Evolutionary conservation across 164 flowering plant species (phyloP).

Genomic region (Liquidambar formosana): DNA sequence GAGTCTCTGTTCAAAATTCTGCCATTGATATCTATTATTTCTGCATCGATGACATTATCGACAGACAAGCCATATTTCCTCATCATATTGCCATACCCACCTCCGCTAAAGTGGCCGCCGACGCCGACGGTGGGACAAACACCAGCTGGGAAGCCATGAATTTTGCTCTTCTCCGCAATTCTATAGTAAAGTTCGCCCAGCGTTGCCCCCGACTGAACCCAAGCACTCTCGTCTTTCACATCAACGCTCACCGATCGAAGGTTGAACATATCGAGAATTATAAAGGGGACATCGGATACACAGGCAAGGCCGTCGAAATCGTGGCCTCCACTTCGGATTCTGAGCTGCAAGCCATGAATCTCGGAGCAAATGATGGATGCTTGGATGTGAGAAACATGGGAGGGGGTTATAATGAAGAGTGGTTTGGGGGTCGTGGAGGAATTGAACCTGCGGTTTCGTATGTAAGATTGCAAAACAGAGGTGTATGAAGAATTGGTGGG

Average conservation of each 20-base stretch:
- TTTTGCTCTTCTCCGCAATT: slow-evolving; percentile 34
- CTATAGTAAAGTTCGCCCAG: slow-evolving; percentile 40
- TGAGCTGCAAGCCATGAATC: slow-evolving; percentile 23
- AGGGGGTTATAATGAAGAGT: slow-evolving; percentile 27
- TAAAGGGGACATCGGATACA: slow-evolving; percentile 27
- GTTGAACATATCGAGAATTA: slow-evolving; percentile 38
- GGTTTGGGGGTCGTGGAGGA: slow-evolving; percentile 30
- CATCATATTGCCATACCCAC: slow-evolving; percentile 47
- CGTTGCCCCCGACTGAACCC: slow-evolving; percentile 50
- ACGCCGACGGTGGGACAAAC: slow-evolving; percentile 43
- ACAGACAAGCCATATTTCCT: slow-evolving; percentile 46
- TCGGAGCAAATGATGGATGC: slow-evolving; percentile 35
- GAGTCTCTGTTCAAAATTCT: slow-evolving; percentile 32
- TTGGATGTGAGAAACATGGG: slow-evolving; percentile 27
- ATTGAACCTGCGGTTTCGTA: slow-evolving; percentile 32
- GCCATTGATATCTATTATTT: slow-evolving; percentile 37
- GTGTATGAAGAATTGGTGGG: slow-evolving; percentile 25
- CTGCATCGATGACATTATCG: slow-evolving; percentile 47
- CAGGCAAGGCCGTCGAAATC: slow-evolving; percentile 50
- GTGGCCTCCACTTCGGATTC: slow-evolving; percentile 52
- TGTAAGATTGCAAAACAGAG: slow-evolving; percentile 22
- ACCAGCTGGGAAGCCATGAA: slow-evolving; percentile 41
- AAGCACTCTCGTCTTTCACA: slow-evolving; percentile 25
- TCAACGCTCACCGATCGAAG: slow-evolving; percentile 24
- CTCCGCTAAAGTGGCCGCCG: slow-evolving; percentile 47